These are phyloP conservation scores for Kwoniella shivajii DNA, from an alignment of 1,284 basidiomycete genomes.

Conservation along the genomic window DNA sequence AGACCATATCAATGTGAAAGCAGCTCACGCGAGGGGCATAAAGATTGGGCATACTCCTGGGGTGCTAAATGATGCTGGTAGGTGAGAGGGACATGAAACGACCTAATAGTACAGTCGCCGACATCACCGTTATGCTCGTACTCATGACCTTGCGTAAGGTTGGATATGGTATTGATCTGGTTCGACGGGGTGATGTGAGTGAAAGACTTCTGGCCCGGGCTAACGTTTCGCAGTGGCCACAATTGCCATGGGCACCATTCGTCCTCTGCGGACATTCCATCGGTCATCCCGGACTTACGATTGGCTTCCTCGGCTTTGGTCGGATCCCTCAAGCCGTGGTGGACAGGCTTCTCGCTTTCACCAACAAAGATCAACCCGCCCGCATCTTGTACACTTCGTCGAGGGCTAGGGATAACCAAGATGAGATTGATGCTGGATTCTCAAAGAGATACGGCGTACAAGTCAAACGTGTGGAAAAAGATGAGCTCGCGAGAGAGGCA, in stretches of 20 bases:
- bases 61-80: constrained; percentile 83
- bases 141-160: constrained; percentile 86
- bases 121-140: constrained; percentile 80
- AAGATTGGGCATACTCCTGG: constrained; percentile 88
- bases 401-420: constrained; percentile 39
- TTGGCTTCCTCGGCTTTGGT: constrained; percentile 92
- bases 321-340: constrained; percentile 83
- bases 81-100: constrained; percentile 25
- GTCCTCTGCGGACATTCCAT: constrained; percentile 55
- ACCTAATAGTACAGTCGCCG: constrained; percentile 65
- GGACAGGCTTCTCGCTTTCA: constrained; percentile 73
- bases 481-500: constrained; percentile 69
- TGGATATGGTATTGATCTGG: constrained; percentile 65
- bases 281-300: constrained; percentile 60
- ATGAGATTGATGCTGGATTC: constrained; percentile 62
- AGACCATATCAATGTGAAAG: constrained; percentile 79
- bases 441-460: constrained; percentile 59
- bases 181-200: constrained; percentile 67
- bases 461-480: constrained; percentile 65
- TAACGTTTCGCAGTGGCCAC: constrained; percentile 58
- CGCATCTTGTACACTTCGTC: constrained; percentile 44
- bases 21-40: constrained; percentile 67
- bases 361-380: constrained; percentile 53
- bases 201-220: neutral
- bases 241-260: constrained; percentile 75